Base-by-base conservation (phyloP, 371 early-diverging fungal genomes). In the Mucor indicus region DNA sequence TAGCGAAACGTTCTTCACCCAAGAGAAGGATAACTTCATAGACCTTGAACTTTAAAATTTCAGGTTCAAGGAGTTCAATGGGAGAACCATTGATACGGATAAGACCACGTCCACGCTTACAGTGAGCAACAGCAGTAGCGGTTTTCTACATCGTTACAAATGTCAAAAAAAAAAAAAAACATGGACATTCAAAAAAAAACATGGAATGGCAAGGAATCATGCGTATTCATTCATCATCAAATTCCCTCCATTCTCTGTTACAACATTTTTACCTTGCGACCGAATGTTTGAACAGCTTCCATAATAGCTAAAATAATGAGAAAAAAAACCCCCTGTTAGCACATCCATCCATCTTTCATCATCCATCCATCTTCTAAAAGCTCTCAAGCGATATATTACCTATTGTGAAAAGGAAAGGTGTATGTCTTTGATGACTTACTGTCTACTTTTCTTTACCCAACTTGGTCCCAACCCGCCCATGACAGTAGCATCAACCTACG, bases 51-150 rank as follows among this genome's bases (percentile, higher is more conserved):
- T 85, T 81, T 64, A 99, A 80, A 68, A 98, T 85, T 78, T 92
- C 94, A 62, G 98, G 96, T 78, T 95, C 88, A 48, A 95, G 82
- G 54, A 98, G 86, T 55, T 93, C 91, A 45, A 99, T 71, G 60
- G 99, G 99, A 61, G 91, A 90, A 48, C 98, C 98, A 82, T 99
- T 98, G 59, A 99, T 79, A 77, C 90, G 93, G 78, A 99, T 29
- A 12, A 29, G 30, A 29, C 30, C 30, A 29, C 30, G 30, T 29
- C 30, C 30, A 29, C 30, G 30, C 30, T 29, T 29, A 12, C 30
- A 29, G 30, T 29, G 30, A 29, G 30, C 30, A 12, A 29, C 30
- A 29, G 30, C 30, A 29, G 30, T 29, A 29, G 30, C 30, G 30
- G 30, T 29, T 29, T 29, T 29, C 30, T 29, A 29, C 12, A 29